Conservation (phyloP, 306 rosid species). For the Inga leiocalycina region DNA sequence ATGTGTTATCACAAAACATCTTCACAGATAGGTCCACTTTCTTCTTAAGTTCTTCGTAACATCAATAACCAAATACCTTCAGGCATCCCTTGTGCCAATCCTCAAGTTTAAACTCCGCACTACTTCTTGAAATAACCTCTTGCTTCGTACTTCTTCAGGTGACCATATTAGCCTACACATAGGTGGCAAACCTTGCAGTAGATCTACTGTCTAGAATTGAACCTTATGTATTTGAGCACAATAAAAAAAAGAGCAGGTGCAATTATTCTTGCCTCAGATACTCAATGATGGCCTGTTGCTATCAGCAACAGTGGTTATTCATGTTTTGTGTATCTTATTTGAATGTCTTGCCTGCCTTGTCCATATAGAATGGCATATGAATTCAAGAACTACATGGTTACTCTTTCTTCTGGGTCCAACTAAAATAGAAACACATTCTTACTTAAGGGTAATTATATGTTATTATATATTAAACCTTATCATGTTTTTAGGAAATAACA, state of each 20-base stretch:
- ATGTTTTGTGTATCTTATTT: neutral
- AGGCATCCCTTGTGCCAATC: too few species aligned
- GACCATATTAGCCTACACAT: too few species aligned
- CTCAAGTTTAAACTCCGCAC: too few species aligned
- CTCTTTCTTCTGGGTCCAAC: neutral
- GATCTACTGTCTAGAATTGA: too few species aligned
- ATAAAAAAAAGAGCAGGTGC: neutral
- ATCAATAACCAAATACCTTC: too few species aligned
- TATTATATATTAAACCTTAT: neutral
- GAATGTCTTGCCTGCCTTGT: neutral
- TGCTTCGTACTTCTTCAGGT: too few species aligned
- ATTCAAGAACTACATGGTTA: neutral
- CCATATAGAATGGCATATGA: neutral
- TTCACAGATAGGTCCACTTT: too few species aligned
- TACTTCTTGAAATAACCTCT: too few species aligned
- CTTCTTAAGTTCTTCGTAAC: too few species aligned
- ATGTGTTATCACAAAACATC: too few species aligned
- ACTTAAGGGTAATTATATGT: neutral
- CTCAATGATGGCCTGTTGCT: neutral
- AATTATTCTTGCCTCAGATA: neutral
- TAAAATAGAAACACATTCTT: neutral
- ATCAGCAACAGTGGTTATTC: neutral
- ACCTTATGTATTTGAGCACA: too few species aligned
- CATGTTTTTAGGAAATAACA: neutral
- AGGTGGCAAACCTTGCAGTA: too few species aligned